Conservation (phyloP, 306 rosid genomes). For the Amphicarpaea edgeworthii region DNA sequence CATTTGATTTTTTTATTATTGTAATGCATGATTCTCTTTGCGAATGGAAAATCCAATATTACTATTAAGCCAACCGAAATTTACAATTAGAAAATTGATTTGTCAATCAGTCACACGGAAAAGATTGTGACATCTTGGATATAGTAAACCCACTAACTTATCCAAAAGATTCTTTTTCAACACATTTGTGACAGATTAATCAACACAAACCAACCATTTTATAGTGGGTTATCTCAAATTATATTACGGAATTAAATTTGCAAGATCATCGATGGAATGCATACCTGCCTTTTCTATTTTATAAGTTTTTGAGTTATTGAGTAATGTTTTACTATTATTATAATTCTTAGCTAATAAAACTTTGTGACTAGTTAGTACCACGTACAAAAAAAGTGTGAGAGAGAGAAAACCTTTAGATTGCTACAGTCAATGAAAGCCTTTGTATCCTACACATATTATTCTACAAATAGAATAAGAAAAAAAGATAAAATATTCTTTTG, state of each 20-base stretch:
- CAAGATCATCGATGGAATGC: conserved; percentile 18
- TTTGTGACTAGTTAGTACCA: neutral
- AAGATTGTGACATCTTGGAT: conserved; percentile 51
- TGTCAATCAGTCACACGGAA: conserved; percentile 52
- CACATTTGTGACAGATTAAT: conserved; percentile 40
- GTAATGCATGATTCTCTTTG: conserved; percentile 42
- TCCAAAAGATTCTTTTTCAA: conserved; percentile 47
- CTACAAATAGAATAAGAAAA: neutral
- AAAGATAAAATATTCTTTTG: no score
- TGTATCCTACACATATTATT: neutral
- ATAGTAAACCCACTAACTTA: conserved; percentile 46
- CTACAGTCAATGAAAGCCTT: neutral
- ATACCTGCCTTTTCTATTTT: conserved; percentile 12
- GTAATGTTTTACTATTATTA: neutral
- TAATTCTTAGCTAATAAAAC: neutral
- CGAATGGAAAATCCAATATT: conserved; percentile 44
- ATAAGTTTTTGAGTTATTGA: neutral
- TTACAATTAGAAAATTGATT: conserved; percentile 31
- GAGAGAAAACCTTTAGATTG: neutral
- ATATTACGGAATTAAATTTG: conserved; percentile 38
- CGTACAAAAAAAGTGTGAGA: no score
- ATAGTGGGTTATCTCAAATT: conserved; percentile 38
- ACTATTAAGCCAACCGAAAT: conserved; percentile 40
- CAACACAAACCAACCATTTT: conserved; percentile 47
- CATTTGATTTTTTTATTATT: no score